Evolutionary conservation across 352 stramenopile species (phyloP).

Genomic region (Globisporangium irregulare): DNA sequence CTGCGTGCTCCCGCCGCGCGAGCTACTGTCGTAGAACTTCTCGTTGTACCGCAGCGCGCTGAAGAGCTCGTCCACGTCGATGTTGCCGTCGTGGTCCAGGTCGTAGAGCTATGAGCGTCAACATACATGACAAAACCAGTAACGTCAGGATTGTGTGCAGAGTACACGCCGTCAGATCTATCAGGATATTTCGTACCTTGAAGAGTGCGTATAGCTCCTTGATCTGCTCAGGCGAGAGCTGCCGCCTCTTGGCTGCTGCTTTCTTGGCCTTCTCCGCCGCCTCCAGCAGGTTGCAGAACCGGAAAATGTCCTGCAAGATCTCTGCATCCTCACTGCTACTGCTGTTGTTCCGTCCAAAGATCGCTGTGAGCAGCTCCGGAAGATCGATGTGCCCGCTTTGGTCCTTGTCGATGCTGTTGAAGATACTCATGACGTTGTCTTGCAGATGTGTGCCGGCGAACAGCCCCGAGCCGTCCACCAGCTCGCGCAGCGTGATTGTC

Average conservation of each 20-base stretch:
- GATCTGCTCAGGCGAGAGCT: slow-evolving; percentile 51
- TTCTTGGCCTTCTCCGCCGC: slow-evolving; percentile 50
- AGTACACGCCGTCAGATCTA: neutral
- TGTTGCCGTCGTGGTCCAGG: slow-evolving; percentile 58
- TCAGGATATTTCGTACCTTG: slow-evolving; percentile 18
- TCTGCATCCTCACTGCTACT: slow-evolving; percentile 25
- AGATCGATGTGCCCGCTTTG: slow-evolving; percentile 77
- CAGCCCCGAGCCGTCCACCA: slow-evolving; percentile 54
- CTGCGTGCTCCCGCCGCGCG: slow-evolving; percentile 23
- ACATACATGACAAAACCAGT: no score
- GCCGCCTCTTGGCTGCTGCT: slow-evolving; percentile 34
- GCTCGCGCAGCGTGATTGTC: slow-evolving; percentile 55
- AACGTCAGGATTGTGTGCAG: no score
- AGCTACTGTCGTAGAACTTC: slow-evolving; percentile 56
- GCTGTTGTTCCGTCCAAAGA: slow-evolving; percentile 44
- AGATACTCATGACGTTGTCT: slow-evolving; percentile 72
- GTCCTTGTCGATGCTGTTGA: slow-evolving; percentile 73
- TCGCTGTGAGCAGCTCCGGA: slow-evolving; percentile 47
- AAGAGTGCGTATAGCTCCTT: slow-evolving; percentile 67
- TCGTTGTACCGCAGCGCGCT: slow-evolving; percentile 68
- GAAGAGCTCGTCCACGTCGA: slow-evolving; percentile 67
- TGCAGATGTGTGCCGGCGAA: slow-evolving; percentile 63
- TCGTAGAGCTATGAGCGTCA: slow-evolving; percentile 43
- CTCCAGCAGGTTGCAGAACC: slow-evolving; percentile 51
- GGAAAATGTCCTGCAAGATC: slow-evolving; percentile 51